Base-by-base conservation (phyloP, 192 early-diverging fungal genomes). In the Backusella sp. region DNA sequence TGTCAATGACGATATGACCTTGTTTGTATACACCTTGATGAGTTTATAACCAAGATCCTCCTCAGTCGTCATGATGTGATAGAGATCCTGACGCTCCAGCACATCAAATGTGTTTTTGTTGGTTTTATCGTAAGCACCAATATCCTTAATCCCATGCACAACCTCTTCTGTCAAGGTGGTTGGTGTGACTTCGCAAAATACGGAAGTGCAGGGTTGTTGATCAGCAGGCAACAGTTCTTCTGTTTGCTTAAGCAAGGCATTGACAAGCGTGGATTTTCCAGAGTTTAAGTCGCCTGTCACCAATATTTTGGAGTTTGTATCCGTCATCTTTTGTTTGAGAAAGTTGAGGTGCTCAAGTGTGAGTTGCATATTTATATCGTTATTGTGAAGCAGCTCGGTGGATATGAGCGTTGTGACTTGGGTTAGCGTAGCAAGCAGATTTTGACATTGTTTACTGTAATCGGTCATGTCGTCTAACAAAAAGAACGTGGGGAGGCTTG, bases 271-370 rank as follows among this genome's bases (percentile, higher is more conserved):
- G 28, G 91, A 93, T 84, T 99, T 99, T 52, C 97, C 97, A 15
- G 96, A 96, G 76, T 99, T 99, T 71, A 99, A 83, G 82, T 99
- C 97, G 59, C 97, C 97, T 8, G 96, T 97, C 49, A 99, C 95
- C 21, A 99, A 86, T 21, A 99, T 94, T 83, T 94, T 94, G 46
- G 96, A 96, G 34, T 91, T 91, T 73, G 88, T 94, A 85, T 99
- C 97, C 6, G 90, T 83, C 17, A 98, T 92, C 35, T 96, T 91
- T 36, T 88, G 83, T 66, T 91, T 81, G 52, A 99, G 92, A 74
- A 90, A 92, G 79, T 94, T 90, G 44, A 97, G 88, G 74, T 98
- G 92, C 12, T 44, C 23, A 1, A 46, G 39, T 14, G 26, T 28
- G 11, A 62, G 56, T 28, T 62, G 56, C 23, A 62, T 28, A 11